A percentile compares a stretch with the other conserved stretches of the same genome.
These are phyloP conservation scores for Coemansia reversa DNA, from an alignment of 192 early-diverging fungal genomes.

Conservation along the genomic window DNA sequence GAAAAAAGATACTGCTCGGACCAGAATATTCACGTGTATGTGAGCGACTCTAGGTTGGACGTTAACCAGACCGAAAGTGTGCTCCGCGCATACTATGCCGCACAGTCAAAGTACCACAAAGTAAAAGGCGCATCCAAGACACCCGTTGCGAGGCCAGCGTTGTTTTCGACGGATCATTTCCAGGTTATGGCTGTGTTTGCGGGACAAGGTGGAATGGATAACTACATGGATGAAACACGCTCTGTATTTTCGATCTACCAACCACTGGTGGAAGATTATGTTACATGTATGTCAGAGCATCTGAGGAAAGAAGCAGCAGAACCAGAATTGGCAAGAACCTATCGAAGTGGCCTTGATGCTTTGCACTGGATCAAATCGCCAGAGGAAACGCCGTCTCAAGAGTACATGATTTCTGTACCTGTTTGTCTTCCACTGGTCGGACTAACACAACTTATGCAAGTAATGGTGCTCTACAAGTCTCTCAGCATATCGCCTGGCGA, in stretches of 20 bases:
- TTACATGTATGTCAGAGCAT: slow-evolving; percentile 69
- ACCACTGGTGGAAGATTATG: slow-evolving; percentile 68
- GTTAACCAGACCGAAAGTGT: slow-evolving; percentile 8
- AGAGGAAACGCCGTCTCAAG: slow-evolving; percentile 66
- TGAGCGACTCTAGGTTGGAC: not conserved
- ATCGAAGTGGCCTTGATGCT: slow-evolving; percentile 73
- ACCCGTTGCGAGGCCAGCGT: slow-evolving; percentile 7
- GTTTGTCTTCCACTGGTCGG: slow-evolving; percentile 88
- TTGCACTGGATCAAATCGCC: slow-evolving; percentile 76
- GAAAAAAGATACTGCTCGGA: slow-evolving; percentile 1
- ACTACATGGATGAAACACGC: slow-evolving; percentile 89
- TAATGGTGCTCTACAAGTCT: slow-evolving; percentile 77
- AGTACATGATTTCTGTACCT: slow-evolving; percentile 74
- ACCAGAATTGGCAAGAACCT: slow-evolving; percentile 57
- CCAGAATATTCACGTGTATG: slow-evolving; percentile 9
- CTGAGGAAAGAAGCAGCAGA: slow-evolving; percentile 58
- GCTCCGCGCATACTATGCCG: slow-evolving; percentile 20
- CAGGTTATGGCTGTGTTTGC: slow-evolving; percentile 80
- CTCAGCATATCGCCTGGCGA: slow-evolving; percentile 62
- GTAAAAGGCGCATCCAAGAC: not conserved
- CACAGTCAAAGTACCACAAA: not conserved
- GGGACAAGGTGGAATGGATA: slow-evolving; percentile 91
- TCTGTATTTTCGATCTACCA: slow-evolving; percentile 74
- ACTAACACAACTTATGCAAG: slow-evolving; percentile 85
- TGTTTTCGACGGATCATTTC: slow-evolving; percentile 16